Conservation (phyloP, 176 grass and related monocot genomes). For the Juncus inflexus region DNA sequence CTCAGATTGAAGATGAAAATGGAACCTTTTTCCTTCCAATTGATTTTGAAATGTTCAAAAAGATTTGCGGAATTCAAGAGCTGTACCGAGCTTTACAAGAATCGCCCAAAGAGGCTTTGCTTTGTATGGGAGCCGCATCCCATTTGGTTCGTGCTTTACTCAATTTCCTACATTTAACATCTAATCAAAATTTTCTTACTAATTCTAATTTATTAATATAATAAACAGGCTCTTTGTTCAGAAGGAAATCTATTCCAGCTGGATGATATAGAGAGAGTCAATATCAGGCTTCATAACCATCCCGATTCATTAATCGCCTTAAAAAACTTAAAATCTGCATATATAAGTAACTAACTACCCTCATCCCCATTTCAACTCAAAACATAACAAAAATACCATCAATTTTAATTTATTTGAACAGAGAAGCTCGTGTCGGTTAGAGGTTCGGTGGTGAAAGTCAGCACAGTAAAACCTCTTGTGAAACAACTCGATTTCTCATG, state of each 20-base stretch:
- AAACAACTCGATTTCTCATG: constrained; percentile 54
- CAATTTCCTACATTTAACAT: not conserved
- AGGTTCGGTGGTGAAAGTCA: constrained; percentile 89
- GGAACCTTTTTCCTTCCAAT: constrained; percentile 41
- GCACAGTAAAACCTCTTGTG: constrained; percentile 79
- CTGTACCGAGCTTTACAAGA: constrained; percentile 36
- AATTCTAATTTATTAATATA: constrained; percentile 11
- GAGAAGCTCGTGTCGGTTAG: constrained; percentile 70
- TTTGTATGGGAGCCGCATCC: constrained; percentile 76
- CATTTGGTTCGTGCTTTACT: constrained; percentile 55
- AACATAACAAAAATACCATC: constrained; percentile 15
- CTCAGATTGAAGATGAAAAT: constrained; percentile 50
- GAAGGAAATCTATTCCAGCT: constrained; percentile 25
- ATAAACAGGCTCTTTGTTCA: constrained; percentile 35
- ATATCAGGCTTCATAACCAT: constrained; percentile 84
- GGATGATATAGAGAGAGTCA: constrained; percentile 48
- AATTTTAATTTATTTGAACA: constrained; percentile 37
- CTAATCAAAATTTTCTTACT: not conserved
- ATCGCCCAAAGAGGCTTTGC: constrained; percentile 60
- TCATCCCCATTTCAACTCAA: constrained; percentile 17
- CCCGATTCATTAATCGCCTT: constrained; percentile 42
- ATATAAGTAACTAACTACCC: constrained; percentile 52
- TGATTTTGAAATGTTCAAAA: constrained; percentile 57
- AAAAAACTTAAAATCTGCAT: constrained; percentile 77
- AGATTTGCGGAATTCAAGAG: constrained; percentile 33